Evolutionary conservation across 1,284 basidiomycete species (phyloP), one percentile per base, ranked within the genome.

Genomic region (Omphalotus olearius): DNA sequence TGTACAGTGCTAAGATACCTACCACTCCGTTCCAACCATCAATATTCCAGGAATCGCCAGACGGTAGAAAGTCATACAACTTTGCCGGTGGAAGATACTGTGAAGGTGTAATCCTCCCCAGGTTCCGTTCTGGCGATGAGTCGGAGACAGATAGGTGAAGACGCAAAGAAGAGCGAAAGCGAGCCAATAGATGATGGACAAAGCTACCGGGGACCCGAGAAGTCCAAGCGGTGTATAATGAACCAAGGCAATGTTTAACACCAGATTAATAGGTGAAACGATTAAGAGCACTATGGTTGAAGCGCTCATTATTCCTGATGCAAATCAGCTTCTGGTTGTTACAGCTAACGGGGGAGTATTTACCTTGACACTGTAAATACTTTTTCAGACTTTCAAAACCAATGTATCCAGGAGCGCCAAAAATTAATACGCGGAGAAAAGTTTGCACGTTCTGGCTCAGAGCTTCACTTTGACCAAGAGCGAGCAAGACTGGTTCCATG

Each of bases 1-100:
- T 38, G 45, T 16, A 23, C 4, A 25, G 18, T 17, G 16, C 28
- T 16, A 47, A n/a, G 33, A 13, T 18, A 53, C 73, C 51, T 62
- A 87, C 87, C 86, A 89, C 69, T 89, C 86, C 3, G 86, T 86
- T 20, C 83, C 86, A 28, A 89, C 78, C 85, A 89, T 88, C 20
- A 88, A 60, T 38, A 90, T 85, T 0, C 87, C 87, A 0, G 86
- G 84, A 18, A 89, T 58, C 0, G 85, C 85, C 40, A 89, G 73
- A 54, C 73, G 75, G 17, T 87, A 69, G 62, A 89, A 88, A 13
- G 60, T 60, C 30, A 69, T 55, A 57, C 81, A 84, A 56, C 79
- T 75, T 17, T 64, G 62, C 5, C 61, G 40, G 54, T 84, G 73
- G 46, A 86, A 59, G n/a, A 78, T 75, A 13, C 67, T 60, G 0